phyloP scores from a whole-genome alignment of 306 rosid species.

The Trifolium fragiferum region DNA sequence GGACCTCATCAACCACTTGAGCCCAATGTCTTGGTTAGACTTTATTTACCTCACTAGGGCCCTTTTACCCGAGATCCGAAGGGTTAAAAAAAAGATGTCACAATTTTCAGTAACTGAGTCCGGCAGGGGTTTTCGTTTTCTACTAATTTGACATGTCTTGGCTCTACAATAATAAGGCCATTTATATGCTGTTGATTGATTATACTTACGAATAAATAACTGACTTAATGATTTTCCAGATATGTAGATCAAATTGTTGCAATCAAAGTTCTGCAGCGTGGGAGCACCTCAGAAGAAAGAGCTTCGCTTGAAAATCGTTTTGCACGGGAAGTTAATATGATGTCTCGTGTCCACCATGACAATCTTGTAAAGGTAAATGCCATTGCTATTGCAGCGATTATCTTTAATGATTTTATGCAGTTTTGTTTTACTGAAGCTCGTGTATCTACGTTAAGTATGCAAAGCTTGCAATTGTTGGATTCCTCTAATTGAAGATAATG shows the following conservation, averaged over 20 bases:
- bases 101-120: constrained; percentile 23
- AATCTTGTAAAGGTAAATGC: constrained; percentile 89
- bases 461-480: constrained; percentile 12
- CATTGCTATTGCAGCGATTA: constrained; percentile 5
- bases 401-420: constrained; percentile 11
- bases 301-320: constrained; percentile 85
- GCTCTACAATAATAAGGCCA: background rate
- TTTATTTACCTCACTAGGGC: background rate
- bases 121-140: background rate
- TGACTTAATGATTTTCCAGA: constrained; percentile 59
- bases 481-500: constrained; percentile 34
- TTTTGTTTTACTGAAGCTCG: constrained; percentile 8
- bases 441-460: background rate
- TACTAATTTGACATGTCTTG: constrained; percentile 8
- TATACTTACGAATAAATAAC: constrained; percentile 7
- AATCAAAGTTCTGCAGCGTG: constrained; percentile 84
- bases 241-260: constrained; percentile 84
- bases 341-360: constrained; percentile 92
- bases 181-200: constrained; percentile 25
- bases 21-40: too few relatives aligned
- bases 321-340: constrained; percentile 93
- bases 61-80: background rate
- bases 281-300: constrained; percentile 81
- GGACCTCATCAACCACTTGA: too few relatives aligned
- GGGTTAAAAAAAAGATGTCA: background rate